Conservation (phyloP, 2,329 filamentous ascomycete genomes). For the Apiospora saccharicola region DNA sequence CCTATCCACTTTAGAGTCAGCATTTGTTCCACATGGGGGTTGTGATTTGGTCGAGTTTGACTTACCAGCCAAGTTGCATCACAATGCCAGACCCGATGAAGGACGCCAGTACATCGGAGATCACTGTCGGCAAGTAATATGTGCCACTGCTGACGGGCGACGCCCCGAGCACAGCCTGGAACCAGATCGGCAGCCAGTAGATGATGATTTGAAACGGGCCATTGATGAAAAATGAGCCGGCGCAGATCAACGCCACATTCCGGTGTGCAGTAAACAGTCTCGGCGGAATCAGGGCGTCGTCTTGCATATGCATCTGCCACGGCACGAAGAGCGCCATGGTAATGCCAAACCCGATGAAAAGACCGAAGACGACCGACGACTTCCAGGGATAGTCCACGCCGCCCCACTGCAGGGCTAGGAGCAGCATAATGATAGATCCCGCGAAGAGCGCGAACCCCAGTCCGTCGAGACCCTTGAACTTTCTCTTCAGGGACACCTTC, state of each 20-base stretch:
- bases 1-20: constrained; percentile 57
- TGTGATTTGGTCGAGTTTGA: too few species aligned
- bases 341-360: constrained; percentile 31
- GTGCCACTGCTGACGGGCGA: constrained; percentile 28
- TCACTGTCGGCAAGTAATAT: constrained; percentile 29
- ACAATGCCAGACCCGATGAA: background rate
- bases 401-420: constrained; percentile 65
- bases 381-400: constrained; percentile 60
- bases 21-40: constrained; percentile 31
- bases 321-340: constrained; percentile 28
- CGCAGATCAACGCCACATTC: constrained; percentile 26
- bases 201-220: constrained; percentile 32
- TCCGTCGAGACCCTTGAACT: constrained; percentile 54
- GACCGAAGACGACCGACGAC: constrained; percentile 44
- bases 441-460: constrained; percentile 57
- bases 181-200: constrained; percentile 35
- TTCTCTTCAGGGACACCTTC: constrained; percentile 41
- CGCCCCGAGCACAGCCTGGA: constrained; percentile 28
- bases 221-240: constrained; percentile 31
- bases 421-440: constrained; percentile 58
- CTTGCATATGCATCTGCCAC: constrained; percentile 25
- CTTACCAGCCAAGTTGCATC: background rate
- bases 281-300: constrained; percentile 31
- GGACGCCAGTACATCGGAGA: constrained; percentile 20
- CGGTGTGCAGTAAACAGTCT: constrained; percentile 28